Conservation (phyloP, 140 eudicot species). For the Artemisia princeps region DNA sequence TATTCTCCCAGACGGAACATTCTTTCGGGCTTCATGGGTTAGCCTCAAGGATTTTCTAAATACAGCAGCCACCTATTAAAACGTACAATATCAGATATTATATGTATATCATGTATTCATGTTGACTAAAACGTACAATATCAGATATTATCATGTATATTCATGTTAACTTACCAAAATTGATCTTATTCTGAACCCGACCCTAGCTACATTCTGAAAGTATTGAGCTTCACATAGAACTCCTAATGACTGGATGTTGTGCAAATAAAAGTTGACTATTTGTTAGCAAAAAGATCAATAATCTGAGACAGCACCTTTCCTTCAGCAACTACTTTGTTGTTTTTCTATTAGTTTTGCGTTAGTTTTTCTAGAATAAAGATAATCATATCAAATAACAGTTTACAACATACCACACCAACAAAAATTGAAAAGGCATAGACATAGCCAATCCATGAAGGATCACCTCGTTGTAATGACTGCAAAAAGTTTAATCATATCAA, state of each 20-base stretch:
- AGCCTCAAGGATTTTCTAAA: constrained; percentile 84
- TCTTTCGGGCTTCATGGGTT: constrained; percentile 70
- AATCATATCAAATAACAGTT: constrained; percentile 11
- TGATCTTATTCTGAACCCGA: constrained; percentile 85
- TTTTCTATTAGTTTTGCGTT: not conserved
- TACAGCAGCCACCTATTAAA: constrained; percentile 71
- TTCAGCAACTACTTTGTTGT: not conserved
- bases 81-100: not conserved
- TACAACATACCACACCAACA: constrained; percentile 79
- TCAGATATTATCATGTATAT: too few species aligned
- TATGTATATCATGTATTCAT: not conserved
- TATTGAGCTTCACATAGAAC: constrained; percentile 94
- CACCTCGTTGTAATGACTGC: constrained; percentile 95
- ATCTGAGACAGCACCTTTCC: constrained; percentile 1
- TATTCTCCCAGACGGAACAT: constrained; percentile 67
- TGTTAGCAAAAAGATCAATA: constrained; percentile 15
- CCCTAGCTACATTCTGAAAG: constrained; percentile 90
- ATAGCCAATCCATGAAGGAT: constrained; percentile 97
- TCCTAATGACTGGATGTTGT: constrained; percentile 58
- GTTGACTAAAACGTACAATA: too few species aligned
- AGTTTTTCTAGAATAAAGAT: not conserved
- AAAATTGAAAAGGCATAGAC: constrained; percentile 74
- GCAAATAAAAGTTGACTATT: constrained; percentile 18
- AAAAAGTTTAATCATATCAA: not conserved
- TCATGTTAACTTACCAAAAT: constrained; percentile 75